Conservation (phyloP, 768 basidiomycete species). For the Rhodotorula taiwanensis region DNA sequence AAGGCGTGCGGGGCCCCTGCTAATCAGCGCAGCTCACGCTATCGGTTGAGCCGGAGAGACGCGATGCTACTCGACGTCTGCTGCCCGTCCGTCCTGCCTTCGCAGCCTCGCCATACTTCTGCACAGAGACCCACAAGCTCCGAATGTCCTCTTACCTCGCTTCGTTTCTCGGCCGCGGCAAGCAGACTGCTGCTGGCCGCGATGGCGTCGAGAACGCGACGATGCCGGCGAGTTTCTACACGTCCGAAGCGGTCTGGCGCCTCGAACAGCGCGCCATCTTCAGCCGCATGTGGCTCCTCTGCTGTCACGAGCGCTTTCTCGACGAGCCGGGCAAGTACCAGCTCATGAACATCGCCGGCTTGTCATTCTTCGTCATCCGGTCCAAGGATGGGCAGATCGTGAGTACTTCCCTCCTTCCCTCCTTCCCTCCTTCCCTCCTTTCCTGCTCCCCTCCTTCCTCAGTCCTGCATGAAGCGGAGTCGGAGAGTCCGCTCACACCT, state of each 20-base stretch:
- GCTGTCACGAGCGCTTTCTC: background rate
- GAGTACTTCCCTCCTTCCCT: background rate
- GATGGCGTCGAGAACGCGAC: background rate
- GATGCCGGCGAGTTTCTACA: conserved; percentile 1
- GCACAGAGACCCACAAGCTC: too few species aligned
- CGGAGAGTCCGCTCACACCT: too few species aligned
- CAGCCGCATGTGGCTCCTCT: background rate
- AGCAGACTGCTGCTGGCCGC: background rate
- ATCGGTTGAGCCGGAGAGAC: too few species aligned
- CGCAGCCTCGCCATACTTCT: too few species aligned
- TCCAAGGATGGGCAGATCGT: background rate
- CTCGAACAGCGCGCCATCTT: conserved; percentile 1
- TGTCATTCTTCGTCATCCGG: background rate
- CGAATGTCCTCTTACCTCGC: conserved; percentile 4
- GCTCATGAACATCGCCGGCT: background rate
- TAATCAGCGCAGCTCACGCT: too few species aligned
- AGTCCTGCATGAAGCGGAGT: too few species aligned
- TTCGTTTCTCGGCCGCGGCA: background rate
- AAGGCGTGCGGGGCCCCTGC: too few species aligned
- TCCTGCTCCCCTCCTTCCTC: too few species aligned
- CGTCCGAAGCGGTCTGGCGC: background rate
- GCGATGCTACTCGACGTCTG: too few species aligned
- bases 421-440: too few species aligned
- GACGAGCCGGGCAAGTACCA: conserved; percentile 2
- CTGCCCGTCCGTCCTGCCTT: too few species aligned